Base-by-base conservation (phyloP, 2,329 filamentous ascomycete species). In the Alternaria dauci region DNA sequence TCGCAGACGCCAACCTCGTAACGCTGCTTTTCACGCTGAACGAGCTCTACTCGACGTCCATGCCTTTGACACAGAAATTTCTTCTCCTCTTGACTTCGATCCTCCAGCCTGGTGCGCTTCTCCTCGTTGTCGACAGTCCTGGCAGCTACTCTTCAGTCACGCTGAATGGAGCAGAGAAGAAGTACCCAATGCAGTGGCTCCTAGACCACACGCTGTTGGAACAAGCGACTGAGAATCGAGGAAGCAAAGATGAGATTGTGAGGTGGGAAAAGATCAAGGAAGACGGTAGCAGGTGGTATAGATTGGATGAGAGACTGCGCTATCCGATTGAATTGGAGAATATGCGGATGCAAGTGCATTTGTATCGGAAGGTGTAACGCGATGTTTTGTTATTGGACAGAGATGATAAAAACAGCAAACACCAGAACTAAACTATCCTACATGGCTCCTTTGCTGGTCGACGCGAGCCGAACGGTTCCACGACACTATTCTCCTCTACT, bases 1-100 rank as follows among this genome's bases (percentile, higher is more conserved):
- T 80, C 6, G 34, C 69, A 14, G 63, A 66, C 8, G 72, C 76
- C 1, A 66, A 78, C 32, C 67, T 97, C 1, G 82, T 96, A 14
- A 97, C 94, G 0, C 81, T 98, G 12, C 87, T 98, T 80, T 99
- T 98, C 83, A 97, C 94, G 0, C 86, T 98, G 47, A 98, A 98
- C 77, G 95, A 99, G 80, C 88, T 99, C 0, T 98, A 97, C 81
- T 90, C 91, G 0, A 83, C 87, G 0, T 92, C 89, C 1, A 87
- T 93, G 25, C 83, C 88, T 2, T 87, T 88, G 68, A 93, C 94
- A 0, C 96, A 94, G 0, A 82, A 83, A 4, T 89, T 98, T 66
- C 83, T 99, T 0, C 84, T 93, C 4, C 82, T 82, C 1, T 80
- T 97, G 18, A 92, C 91, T 0, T 81, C 86, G 2, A 67, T 80